Base-by-base conservation (phyloP, 75 land plant genomes). In the Cunninghamia lanceolata region DNA sequence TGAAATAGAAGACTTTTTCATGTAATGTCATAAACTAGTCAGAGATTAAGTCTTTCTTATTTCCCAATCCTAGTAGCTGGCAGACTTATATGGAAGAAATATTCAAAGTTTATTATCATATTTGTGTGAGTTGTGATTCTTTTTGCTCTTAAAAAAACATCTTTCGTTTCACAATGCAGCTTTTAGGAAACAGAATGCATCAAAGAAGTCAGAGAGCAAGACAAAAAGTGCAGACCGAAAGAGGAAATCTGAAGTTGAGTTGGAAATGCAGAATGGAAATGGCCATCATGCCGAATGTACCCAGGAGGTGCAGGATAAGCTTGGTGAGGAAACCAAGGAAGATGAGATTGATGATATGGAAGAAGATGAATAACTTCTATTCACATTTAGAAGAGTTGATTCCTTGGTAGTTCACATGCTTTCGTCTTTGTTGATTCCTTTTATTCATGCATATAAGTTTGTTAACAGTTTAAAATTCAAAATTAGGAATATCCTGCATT, bases 181-280 rank as follows among this genome's bases (percentile, higher is more conserved):
- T 2, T 50, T 50, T 50, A 50, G 53, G 53, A 50, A 50, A 50
- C 53, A 50, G 11, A 50, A 50, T 50, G 53, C 70, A 66, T 28
- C 30, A 66, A 66, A 66, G 70, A 66, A 66, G 30, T 25, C 70
- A 28, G 70, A 66, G 30, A 66, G 70, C 70, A 66, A 25, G 70
- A 66, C 70, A 66, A 66, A 21, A 66, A 66, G 30, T 25, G 70
- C 70, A 28, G 30, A 66, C 30, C 53, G 53, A 42, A 66, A 66
- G 30, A 66, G 70, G 30, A 66, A 66, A 28, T 66, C 70, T 28
- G 81, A 78, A 36, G 81, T 6, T 78, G 42, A 78, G 16, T 78
- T 78, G 81, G 81, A 78, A 78, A 78, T 78, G 81, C 42, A 78
- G 81, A 78, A 78, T 78, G 81, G 42, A 78, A 78, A 78, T 78